Percentiles rank a stretch among this genome's conserved stretches.
Conservation (phyloP, 176 grass and related monocot species). For the Aegilops bicornis region DNA sequence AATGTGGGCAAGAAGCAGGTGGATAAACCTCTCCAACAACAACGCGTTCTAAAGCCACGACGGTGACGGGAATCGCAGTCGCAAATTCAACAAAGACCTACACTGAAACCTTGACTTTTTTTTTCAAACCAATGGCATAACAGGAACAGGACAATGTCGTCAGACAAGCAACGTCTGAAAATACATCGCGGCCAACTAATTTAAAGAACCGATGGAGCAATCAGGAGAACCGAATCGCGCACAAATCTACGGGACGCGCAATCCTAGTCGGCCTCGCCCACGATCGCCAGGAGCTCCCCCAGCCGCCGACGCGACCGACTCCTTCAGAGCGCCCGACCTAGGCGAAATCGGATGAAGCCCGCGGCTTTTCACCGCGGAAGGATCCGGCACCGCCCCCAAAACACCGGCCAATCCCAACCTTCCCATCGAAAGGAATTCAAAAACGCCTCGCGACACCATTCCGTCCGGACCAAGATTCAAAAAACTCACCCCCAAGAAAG, state of each 20-base stretch:
- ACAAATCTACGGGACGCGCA: neutral
- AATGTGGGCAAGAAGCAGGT: neutral
- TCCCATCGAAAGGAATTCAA: neutral
- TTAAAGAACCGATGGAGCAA: neutral
- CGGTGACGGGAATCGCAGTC: no score
- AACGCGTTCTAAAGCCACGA: neutral
- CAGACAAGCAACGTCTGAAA: neutral
- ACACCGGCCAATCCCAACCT: neutral
- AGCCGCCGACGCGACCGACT: neutral
- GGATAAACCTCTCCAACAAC: neutral
- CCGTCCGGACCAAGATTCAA: neutral
- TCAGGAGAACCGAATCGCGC: neutral
- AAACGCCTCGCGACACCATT: neutral
- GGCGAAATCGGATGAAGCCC: slow-evolving; percentile 1
- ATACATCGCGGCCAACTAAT: no score
- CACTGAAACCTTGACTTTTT: neutral
- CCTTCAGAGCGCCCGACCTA: slow-evolving; percentile 1
- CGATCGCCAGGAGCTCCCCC: neutral
- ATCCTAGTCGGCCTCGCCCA: neutral
- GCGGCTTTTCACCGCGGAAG: neutral
- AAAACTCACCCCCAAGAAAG: slow-evolving; percentile 3
- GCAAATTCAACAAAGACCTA: no score
- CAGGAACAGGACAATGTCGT: neutral
- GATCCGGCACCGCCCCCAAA: neutral
- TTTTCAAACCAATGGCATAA: neutral